Conservation (phyloP, 306 rosid species). For the Ammopiptanthus mongolicus region DNA sequence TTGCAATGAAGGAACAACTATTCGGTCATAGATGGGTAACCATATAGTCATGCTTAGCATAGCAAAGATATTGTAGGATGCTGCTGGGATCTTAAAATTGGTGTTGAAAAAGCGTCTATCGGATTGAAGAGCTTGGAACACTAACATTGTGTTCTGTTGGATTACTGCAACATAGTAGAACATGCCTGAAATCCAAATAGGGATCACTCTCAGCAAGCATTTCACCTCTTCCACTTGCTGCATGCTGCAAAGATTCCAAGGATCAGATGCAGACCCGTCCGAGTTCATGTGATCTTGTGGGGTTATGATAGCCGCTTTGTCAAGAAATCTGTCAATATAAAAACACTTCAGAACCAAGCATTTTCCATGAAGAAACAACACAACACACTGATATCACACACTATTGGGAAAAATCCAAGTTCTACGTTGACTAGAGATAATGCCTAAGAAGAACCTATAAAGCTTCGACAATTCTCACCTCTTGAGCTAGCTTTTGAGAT, state of each 20-base stretch:
- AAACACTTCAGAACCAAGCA: not conserved
- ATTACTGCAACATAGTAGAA: slow-evolving; percentile 36
- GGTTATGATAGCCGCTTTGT: slow-evolving; percentile 71
- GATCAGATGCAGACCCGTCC: slow-evolving; percentile 64
- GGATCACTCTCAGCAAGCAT: slow-evolving; percentile 64
- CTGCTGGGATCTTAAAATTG: slow-evolving; percentile 67
- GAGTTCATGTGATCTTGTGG: slow-evolving; percentile 43
- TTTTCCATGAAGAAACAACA: not conserved
- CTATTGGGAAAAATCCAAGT: too few species aligned
- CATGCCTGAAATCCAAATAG: slow-evolving; percentile 61
- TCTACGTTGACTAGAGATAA: too few species aligned
- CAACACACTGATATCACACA: too few species aligned
- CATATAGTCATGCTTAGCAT: slow-evolving; percentile 66
- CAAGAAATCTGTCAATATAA: slow-evolving; percentile 42
- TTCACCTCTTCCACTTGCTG: slow-evolving; percentile 92
- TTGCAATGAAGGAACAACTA: slow-evolving; percentile 51
- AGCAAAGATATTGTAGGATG: slow-evolving; percentile 51
- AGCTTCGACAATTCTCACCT: too few species aligned
- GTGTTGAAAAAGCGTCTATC: slow-evolving; percentile 40
- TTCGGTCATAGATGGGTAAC: slow-evolving; percentile 66
- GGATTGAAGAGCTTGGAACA: slow-evolving; percentile 85
- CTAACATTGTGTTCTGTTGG: slow-evolving; percentile 55
- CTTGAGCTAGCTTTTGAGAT: too few species aligned
- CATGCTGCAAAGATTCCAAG: slow-evolving; percentile 70
- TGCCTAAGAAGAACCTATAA: too few species aligned